phyloP scores from a whole-genome alignment of 208 protist species.

The Leishmania mexicana region DNA sequence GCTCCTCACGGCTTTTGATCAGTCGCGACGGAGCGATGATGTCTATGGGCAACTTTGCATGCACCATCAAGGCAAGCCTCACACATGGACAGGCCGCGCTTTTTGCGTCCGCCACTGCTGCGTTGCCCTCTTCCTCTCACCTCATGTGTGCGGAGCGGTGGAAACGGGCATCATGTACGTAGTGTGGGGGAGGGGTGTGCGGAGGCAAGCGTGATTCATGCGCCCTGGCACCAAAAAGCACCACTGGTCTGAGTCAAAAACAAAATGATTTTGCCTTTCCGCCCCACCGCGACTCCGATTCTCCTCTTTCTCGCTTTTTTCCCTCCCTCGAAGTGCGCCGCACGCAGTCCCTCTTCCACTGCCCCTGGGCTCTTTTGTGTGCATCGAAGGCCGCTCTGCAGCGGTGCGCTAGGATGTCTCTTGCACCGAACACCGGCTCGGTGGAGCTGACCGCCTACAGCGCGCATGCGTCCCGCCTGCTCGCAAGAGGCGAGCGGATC shows the following conservation, averaged over 20 bases:
- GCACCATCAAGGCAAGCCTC: not conserved
- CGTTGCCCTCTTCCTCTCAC: not conserved
- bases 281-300: no score
- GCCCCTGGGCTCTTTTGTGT: not conserved
- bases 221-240: not conserved
- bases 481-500: slow-evolving; percentile 46
- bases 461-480: slow-evolving; percentile 46
- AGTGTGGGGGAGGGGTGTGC: no score
- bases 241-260: not conserved
- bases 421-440: slow-evolving; percentile 75
- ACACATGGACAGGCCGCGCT: not conserved
- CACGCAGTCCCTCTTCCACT: not conserved
- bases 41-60: not conserved
- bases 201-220: not conserved
- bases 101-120: not conserved
- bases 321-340: no score
- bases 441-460: slow-evolving; percentile 75
- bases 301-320: not conserved
- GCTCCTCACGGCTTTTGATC: not conserved
- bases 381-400: not conserved
- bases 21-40: not conserved
- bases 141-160: not conserved
- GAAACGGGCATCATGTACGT: not conserved
- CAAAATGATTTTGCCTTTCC: no score
- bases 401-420: slow-evolving; percentile 48